phyloP scores from a whole-genome alignment of 192 early-diverging fungal genomes.

The Coemansia sp. region DNA sequence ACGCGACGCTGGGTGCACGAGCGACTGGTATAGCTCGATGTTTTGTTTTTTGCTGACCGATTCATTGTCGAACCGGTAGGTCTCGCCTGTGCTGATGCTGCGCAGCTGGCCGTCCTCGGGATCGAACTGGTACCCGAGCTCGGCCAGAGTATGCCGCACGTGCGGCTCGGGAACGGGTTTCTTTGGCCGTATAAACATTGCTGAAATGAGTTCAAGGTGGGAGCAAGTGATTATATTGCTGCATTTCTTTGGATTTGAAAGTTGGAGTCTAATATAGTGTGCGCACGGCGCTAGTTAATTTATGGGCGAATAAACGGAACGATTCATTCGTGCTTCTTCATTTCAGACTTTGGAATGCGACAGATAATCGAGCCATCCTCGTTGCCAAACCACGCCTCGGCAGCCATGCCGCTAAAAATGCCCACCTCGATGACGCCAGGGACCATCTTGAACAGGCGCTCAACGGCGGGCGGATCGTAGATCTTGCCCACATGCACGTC shows the following conservation, averaged over 20 bases:
- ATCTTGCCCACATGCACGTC: slow-evolving; percentile 83
- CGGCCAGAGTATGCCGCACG: slow-evolving; percentile 16
- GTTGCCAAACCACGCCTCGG: slow-evolving; percentile 81
- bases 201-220: background rate
- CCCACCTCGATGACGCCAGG: slow-evolving; percentile 93
- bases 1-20: slow-evolving; percentile 23
- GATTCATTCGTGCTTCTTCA: slow-evolving; percentile 13
- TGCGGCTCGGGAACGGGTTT: slow-evolving; percentile 12
- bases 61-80: slow-evolving; percentile 7
- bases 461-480: slow-evolving; percentile 56
- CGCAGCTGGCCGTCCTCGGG: slow-evolving; percentile 18
- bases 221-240: background rate
- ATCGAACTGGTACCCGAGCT: slow-evolving; percentile 41
- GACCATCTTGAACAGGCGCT: slow-evolving; percentile 62
- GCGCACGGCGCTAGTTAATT: background rate
- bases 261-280: background rate
- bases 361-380: slow-evolving; percentile 65
- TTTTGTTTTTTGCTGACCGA: slow-evolving; percentile 9
- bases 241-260: background rate
- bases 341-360: slow-evolving; percentile 23
- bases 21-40: slow-evolving; percentile 20
- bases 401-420: slow-evolving; percentile 84
- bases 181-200: slow-evolving; percentile 48
- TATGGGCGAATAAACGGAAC: background rate
- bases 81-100: slow-evolving; percentile 10